Base-by-base conservation (phyloP, 2,329 filamentous ascomycete species). In the Coniochaeta pulveracea region DNA sequence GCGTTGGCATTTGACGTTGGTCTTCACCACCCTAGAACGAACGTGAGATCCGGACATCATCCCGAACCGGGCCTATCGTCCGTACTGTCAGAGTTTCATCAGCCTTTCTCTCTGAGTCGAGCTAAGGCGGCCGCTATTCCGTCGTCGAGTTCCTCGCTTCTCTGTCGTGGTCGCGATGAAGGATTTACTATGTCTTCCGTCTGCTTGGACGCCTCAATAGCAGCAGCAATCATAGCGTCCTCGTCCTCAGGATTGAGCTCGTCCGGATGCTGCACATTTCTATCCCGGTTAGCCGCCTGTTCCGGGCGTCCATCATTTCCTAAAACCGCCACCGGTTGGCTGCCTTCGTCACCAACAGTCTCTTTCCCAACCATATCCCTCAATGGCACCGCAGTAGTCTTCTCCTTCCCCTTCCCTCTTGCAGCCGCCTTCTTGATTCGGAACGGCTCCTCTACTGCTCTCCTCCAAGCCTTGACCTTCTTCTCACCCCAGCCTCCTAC, bases 401-500 rank as follows among this genome's bases (percentile, higher is more conserved):
- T 44, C 14, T 39, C 43, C 2, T 46, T 46, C 11, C 45, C 40
- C 29, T 47, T 49, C 27, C 47, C 37, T 35, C 56, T 47, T 49
- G 62, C 83, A n/a, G 69, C 72, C 2, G 82, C 72, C 47, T 80
- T 81, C 46, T 77, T 75, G 5, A 80, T 75, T 37, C 85, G 64
- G 47, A 96, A 95, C 1, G 85, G 85, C 56, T 93, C 86, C 38
- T 85, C 73, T 2, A 95, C 81, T 8, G 82, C 80, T 36, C 66
- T 71, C 44, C 72, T 80, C 89, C 89, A 96, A 37, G 76, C 73
- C 55, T 82, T 80, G 15, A 95, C 85, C 57, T 98, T 98, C 61
- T 85, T 86, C 57, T 93, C 85, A 21, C 91, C 91, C 88, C 88
- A 98, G 1, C 91, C 91, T 19, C 79, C 72, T n/a, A 98, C 76